Evolutionary conservation across 164 flowering plant species (phyloP), one percentile per base, ranked within the genome.

Genomic region (Stephania cephalantha): DNA sequence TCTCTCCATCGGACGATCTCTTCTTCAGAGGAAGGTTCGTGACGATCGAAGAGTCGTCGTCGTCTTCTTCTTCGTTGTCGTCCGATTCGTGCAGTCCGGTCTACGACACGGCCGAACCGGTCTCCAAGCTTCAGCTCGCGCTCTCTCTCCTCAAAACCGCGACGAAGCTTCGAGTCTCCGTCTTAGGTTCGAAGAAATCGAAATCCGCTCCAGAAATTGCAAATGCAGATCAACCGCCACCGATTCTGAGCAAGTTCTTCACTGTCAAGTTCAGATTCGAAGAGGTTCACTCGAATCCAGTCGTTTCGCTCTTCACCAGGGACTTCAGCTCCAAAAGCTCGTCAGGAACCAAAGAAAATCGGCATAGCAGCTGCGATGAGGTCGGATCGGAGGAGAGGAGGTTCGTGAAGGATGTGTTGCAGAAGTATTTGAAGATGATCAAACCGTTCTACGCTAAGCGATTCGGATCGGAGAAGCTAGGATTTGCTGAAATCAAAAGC

Each of bases 401-500:
- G n/a, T 82, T 85, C 70, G 70, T 90, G 0, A 90, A 87, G 58
- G 97, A 88, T 13, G 84, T 82, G 55, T 76, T 92, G 82, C 90
- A 87, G 68, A 90, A 85, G 82, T 94, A 94, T 69, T 46, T 94
- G 78, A 92, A 88, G 76, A 88, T 83, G 85, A 90, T 94, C 46
- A 92, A 91, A 82, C 97, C 98, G 7, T 82, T 91, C 6, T 89
- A 89, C 76, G 78, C 97, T 0, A 85, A 81, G 72, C 73, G 87
- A 45, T 80, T 89, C 78, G 86, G 88, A 25, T 88, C 83, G 81
- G 89, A 86, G 81, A 90, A 86, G 79, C 71, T 84, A 53, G 71
- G 79, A 67, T 82, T 85, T 66, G 82, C 90, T 12, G 91, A 88
- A 35, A 12, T 0, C 86, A 83, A 74, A 55, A 87, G 20, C 81